These are phyloP conservation scores for Noccaea bulbosa DNA, from an alignment of 345 rosid species.

Conservation along the genomic window DNA sequence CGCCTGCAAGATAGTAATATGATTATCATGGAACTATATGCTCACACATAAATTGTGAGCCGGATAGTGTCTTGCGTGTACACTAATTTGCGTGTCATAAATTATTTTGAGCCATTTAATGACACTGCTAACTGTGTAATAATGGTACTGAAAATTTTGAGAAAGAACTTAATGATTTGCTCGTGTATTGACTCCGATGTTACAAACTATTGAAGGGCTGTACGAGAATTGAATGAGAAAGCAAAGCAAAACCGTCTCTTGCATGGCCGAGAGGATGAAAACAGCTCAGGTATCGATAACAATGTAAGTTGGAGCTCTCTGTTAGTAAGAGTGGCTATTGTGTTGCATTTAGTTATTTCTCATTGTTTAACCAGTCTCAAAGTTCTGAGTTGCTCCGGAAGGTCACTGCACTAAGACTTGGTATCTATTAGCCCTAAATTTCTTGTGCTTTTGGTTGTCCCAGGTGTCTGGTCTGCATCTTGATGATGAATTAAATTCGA, in stretches of 20 bases:
- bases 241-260: constrained; percentile 82
- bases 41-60: constrained; percentile 18
- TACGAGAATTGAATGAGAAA: constrained; percentile 90
- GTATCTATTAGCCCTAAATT: constrained; percentile 14
- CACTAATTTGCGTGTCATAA: too few species aligned
- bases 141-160: not conserved
- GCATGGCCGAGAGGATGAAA: constrained; percentile 62
- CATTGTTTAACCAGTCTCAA: constrained; percentile 11
- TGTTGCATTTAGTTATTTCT: constrained; percentile 4
- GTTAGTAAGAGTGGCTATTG: constrained; percentile 6
- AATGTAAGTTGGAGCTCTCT: constrained; percentile 56
- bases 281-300: constrained; percentile 53
- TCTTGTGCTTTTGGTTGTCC: constrained; percentile 34
- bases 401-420: constrained; percentile 21
- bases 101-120: not conserved
- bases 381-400: constrained; percentile 20
- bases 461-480: constrained; percentile 69
- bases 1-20: constrained; percentile 16
- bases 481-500: constrained; percentile 64
- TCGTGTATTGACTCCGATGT: constrained; percentile 32
- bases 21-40: constrained; percentile 19
- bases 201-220: constrained; percentile 72
- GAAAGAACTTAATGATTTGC: constrained; percentile 17
- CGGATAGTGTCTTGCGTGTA: too few species aligned
- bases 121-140: constrained; percentile 10